Evolutionary conservation across 768 basidiomycete species (phyloP), one percentile per base, ranked within the genome.

Genomic region (Rhodotorula paludigena): DNA sequence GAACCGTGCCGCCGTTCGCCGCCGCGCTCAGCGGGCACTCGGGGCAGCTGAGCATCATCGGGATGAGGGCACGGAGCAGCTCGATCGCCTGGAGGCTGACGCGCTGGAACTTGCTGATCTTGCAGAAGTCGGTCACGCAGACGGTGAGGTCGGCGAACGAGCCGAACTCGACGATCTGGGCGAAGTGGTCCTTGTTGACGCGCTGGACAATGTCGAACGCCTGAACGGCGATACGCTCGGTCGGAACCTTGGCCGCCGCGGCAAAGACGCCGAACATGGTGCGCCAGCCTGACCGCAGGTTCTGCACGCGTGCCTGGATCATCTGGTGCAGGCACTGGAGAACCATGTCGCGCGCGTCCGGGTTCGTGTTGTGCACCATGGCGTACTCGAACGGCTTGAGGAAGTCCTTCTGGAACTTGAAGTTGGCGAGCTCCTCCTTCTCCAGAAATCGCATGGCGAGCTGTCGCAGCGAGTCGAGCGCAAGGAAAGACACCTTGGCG

Each of bases 191-290:
- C 74, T 85, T 85, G 81, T 97, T 94, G 56, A 99, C 80, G 70
- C 87, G 85, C 55, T 88, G 90, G 47, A 98, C 93, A 44, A 98
- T 89, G 76, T 99, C 96, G 74, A 98, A 99, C 0, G 94, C 92
- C 23, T 93, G 89, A 73, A 82, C 91, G 10, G 88, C 90, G 63
- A 98, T 87, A 49, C 91, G 86, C 79, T 97, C 96, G 89, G 76
- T 59, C 45, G 42, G 32, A 25, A 76, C 92, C 77, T 89, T 92
- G 16, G 93, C 93, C 0, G 96, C 92, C 23, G 96, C 91, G 41
- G 93, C 89, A 77, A 98, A 98, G 21, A 98, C 96, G 32, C 90
- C 90, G 78, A 99, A 98, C 91, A 99, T 97, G 3, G 96, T 99
- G 67, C 92, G 83, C 96, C 96, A 99, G 36, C 96, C 96, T 0